Conservation (phyloP, 2,329 filamentous ascomycete species). For the Colletotrichum sojae region DNA sequence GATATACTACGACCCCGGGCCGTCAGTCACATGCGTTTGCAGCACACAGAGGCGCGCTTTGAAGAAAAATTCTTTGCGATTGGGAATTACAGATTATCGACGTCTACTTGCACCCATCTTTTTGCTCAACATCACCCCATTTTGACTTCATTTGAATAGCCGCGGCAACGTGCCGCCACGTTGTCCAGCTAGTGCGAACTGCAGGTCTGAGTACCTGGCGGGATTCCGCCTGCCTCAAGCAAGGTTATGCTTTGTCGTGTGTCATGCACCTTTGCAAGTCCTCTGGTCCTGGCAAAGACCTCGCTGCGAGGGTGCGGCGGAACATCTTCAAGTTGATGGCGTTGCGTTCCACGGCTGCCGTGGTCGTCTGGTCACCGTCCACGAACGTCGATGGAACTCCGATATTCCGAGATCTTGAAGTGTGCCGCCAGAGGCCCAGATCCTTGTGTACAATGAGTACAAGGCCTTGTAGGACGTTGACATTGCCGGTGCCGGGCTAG, state of each 20-base stretch:
- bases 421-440: neutral
- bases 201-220: neutral
- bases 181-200: neutral
- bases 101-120: neutral
- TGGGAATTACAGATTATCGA: too few relatives aligned
- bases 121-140: neutral
- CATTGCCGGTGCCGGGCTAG: neutral
- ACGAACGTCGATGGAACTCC: too few relatives aligned
- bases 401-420: neutral
- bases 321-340: too few relatives aligned
- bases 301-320: too few relatives aligned
- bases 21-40: too few relatives aligned
- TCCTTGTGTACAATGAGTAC: neutral
- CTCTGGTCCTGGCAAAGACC: too few relatives aligned
- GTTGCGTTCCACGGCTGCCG: too few relatives aligned
- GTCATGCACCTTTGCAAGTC: neutral
- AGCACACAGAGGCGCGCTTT: too few relatives aligned
- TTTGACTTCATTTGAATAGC: constrained; percentile 1
- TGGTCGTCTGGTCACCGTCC: too few relatives aligned
- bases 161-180: constrained; percentile 5
- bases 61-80: too few relatives aligned
- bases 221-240: neutral
- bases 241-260: neutral
- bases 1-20: too few relatives aligned
- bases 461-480: neutral